Conservation (phyloP, 148 eudicot genomes). For the Oxyria digyna region DNA sequence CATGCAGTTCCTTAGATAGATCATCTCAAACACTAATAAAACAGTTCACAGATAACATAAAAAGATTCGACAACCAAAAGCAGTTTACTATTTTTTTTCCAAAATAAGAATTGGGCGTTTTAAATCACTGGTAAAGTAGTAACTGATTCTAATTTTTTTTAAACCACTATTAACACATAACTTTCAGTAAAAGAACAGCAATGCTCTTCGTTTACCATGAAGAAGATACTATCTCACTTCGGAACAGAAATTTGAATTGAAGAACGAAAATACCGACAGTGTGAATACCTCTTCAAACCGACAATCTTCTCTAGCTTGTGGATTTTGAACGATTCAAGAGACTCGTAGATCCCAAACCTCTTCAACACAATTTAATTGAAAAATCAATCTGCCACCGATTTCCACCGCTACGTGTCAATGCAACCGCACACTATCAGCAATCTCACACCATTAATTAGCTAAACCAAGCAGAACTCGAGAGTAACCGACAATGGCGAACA, state of each 20-base stretch:
- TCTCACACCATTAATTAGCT: not conserved
- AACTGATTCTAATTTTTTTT: not conserved
- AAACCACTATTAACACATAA: not conserved
- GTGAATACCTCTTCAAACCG: conserved; percentile 6
- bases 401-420: not conserved
- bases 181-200: not conserved
- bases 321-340: conserved; percentile 5
- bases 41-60: not conserved
- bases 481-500: not conserved
- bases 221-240: not conserved
- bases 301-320: conserved; percentile 1
- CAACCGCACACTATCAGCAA: not conserved
- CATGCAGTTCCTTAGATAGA: not conserved
- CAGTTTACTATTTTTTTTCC: not conserved
- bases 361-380: not conserved
- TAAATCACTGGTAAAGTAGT: not conserved
- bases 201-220: conserved; percentile 1
- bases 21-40: not conserved
- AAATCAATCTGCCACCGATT: not conserved
- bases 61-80: too few relatives aligned
- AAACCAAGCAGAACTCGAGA: not conserved
- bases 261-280: not conserved
- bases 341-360: not conserved
- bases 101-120: not conserved
- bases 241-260: not conserved